Conservation (phyloP, 257 asterid genomes). For the Nicotiana noctiflora region DNA sequence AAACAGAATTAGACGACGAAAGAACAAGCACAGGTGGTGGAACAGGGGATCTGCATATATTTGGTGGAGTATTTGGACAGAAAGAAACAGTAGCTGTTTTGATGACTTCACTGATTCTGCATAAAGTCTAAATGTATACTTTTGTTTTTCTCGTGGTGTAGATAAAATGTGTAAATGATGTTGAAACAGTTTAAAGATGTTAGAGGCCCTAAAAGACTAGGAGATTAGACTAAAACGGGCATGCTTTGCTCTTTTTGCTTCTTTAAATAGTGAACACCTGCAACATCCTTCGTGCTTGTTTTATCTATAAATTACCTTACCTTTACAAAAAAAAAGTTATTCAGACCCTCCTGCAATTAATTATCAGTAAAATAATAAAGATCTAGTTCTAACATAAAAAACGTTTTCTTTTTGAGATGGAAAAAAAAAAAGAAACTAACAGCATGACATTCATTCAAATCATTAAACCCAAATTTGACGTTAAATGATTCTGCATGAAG, state of each 20-base stretch:
- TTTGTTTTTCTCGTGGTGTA: background rate
- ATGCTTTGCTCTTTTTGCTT: background rate
- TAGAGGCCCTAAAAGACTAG: background rate
- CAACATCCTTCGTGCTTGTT: background rate
- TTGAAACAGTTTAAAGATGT: background rate
- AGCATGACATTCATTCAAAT: conserved; percentile 6
- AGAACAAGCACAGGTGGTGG: background rate
- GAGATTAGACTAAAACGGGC: background rate
- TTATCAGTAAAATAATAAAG: background rate
- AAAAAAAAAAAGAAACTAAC: background rate
- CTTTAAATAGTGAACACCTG: background rate
- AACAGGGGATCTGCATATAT: background rate
- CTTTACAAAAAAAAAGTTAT: background rate
- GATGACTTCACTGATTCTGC: background rate
- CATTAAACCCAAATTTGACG: conserved; percentile 2
- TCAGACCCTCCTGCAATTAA: background rate
- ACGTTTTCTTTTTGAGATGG: background rate
- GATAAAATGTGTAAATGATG: background rate
- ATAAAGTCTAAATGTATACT: background rate
- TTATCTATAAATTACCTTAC: background rate
- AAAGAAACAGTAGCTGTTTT: background rate
- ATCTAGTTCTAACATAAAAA: background rate
- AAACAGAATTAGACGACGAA: background rate
- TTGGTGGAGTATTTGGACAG: background rate
- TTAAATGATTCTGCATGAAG: background rate